Percentiles rank a stretch among this genome's conserved stretches.
These are phyloP conservation scores for Selaginella moellendorffii DNA, from an alignment of 75 land plant genomes.

Conservation along the genomic window DNA sequence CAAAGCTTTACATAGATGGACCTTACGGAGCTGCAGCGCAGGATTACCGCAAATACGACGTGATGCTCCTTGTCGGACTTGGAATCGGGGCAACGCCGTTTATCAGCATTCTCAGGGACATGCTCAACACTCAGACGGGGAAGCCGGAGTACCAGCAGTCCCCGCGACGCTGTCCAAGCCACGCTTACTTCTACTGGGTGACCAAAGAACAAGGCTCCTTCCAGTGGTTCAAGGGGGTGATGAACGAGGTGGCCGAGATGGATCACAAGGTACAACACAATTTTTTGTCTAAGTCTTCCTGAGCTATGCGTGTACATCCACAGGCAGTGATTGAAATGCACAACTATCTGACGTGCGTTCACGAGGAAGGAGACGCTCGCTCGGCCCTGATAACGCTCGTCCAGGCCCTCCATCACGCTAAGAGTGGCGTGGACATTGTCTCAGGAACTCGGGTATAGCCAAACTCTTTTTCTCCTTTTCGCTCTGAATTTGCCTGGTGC, in stretches of 20 bases:
- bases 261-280: constrained; percentile 19
- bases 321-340: constrained; percentile 36
- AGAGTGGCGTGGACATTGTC: constrained; percentile 37
- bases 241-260: constrained; percentile 28
- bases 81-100: not conserved
- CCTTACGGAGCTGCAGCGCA: not conserved
- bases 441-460: constrained; percentile 40
- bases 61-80: not conserved
- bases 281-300: not conserved
- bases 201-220: constrained; percentile 27
- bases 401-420: constrained; percentile 34
- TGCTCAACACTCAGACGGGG: not conserved
- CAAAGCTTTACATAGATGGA: not conserved
- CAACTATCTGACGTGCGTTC: constrained; percentile 36
- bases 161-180: not conserved
- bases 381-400: constrained; percentile 32
- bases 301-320: not conserved
- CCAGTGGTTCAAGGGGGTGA: constrained; percentile 27
- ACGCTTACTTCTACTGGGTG: constrained; percentile 27
- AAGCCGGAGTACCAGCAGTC: not conserved
- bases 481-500: too few species aligned
- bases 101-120: not conserved
- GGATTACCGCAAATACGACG: not conserved
- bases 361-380: constrained; percentile 43
- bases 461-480: not conserved